Evolutionary conservation across 768 basidiomycete species (phyloP).

Genomic region (Arthromyces matolae): DNA sequence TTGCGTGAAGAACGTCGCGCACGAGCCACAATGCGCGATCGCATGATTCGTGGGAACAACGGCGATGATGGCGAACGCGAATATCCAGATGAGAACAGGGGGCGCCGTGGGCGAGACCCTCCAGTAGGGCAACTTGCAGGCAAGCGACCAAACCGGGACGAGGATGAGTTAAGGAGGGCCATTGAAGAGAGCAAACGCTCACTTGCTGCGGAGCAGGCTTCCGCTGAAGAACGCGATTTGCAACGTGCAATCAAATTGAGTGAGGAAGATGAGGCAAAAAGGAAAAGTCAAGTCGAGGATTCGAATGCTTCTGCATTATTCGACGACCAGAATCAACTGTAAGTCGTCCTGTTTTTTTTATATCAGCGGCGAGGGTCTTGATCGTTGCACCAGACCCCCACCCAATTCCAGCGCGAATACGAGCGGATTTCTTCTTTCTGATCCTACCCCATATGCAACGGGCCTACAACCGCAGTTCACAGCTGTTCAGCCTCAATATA

Average conservation of each 20-base stretch:
- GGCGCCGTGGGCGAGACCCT: constrained; percentile 23
- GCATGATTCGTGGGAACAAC: constrained; percentile 72
- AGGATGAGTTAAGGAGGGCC: constrained; percentile 81
- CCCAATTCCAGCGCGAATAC: constrained; percentile 26
- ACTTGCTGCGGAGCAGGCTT: constrained; percentile 66
- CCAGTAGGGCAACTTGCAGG: constrained; percentile 21
- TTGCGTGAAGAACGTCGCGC: constrained; percentile 81
- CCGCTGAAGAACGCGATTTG: constrained; percentile 80
- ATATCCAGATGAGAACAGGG: constrained; percentile 44
- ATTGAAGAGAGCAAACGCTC: constrained; percentile 87
- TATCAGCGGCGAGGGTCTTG: not conserved
- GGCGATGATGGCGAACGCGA: constrained; percentile 35
- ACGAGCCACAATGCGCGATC: constrained; percentile 89
- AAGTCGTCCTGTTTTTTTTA: constrained; percentile 29
- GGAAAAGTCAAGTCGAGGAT: constrained; percentile 68
- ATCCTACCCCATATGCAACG: constrained; percentile 56
- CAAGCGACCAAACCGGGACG: constrained; percentile 46
- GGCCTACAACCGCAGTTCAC: constrained; percentile 53
- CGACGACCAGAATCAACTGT: constrained; percentile 84
- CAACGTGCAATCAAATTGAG: constrained; percentile 79
- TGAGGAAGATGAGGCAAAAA: constrained; percentile 83
- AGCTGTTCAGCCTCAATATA: constrained; percentile 52
- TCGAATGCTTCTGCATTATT: constrained; percentile 75
- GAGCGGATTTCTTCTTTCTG: constrained; percentile 61
- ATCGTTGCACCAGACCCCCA: constrained; percentile 24